phyloP scores from a whole-genome alignment of 768 basidiomycete species.

The Suillus ampliporus region DNA sequence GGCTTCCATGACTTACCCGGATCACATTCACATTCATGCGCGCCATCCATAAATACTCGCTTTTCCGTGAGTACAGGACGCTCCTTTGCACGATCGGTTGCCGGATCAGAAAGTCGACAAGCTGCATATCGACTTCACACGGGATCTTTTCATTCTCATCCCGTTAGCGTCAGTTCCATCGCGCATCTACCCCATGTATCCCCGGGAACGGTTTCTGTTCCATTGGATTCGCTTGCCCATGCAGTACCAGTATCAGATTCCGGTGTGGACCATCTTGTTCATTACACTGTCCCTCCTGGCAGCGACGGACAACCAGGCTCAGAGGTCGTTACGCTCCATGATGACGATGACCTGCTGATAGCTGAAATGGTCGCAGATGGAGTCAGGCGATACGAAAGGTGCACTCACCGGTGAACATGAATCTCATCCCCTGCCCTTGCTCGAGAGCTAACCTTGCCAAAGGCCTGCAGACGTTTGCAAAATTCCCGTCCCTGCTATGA shows the following conservation, averaged over 20 bases:
- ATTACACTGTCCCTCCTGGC: conserved; percentile 13
- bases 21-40: background rate
- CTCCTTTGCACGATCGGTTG: background rate
- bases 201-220: too few species aligned
- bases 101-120: background rate
- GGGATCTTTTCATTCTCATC: background rate
- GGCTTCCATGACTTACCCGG: background rate
- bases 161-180: background rate
- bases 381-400: conserved; percentile 23
- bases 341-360: conserved; percentile 15
- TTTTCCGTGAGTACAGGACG: too few species aligned
- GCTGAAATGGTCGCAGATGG: conserved; percentile 21
- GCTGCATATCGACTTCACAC: background rate
- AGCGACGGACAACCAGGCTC: conserved; percentile 12
- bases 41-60: background rate
- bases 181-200: background rate
- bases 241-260: too few species aligned
- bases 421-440: background rate
- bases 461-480: background rate
- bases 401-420: background rate
- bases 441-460: background rate
- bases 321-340: background rate
- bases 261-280: background rate
- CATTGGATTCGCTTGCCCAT: too few species aligned
- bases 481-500: background rate